These are phyloP conservation scores for Fusarium stilboides DNA, from an alignment of 2,329 filamentous ascomycete species.

Conservation along the genomic window DNA sequence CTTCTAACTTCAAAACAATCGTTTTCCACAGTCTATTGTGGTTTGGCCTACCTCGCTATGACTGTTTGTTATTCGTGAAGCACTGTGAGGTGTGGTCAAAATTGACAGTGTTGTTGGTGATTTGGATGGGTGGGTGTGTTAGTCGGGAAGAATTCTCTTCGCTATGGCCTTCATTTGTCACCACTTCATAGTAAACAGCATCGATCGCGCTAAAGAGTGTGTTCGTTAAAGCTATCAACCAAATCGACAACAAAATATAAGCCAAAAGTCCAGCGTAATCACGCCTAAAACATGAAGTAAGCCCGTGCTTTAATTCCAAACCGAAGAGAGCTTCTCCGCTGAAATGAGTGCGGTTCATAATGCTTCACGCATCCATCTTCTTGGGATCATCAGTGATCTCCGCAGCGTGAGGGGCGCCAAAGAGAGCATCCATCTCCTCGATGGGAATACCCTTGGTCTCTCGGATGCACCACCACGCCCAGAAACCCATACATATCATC, in stretches of 20 bases:
- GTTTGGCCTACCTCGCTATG: no score
- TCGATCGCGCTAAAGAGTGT: not conserved
- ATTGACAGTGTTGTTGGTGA: no score
- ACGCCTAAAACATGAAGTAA: not conserved
- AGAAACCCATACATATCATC: conserved; percentile 60
- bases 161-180: no score
- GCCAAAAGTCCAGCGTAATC: no score
- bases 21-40: no score
- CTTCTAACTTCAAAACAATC: no score
- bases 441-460: conserved; percentile 63
- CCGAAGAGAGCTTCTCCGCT: not conserved
- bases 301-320: not conserved
- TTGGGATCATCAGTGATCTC: not conserved
- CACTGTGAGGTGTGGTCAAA: no score
- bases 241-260: not conserved
- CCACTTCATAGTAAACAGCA: no score
- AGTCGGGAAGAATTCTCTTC: no score
- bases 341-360: not conserved
- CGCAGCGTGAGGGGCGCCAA: conserved; percentile 16
- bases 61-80: no score
- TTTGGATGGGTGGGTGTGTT: no score
- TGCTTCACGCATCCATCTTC: not conserved
- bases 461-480: conserved; percentile 64
- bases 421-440: conserved; percentile 60
- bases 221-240: not conserved